phyloP scores from a whole-genome alignment of 345 rosid species.

The Litchi chinensis region DNA sequence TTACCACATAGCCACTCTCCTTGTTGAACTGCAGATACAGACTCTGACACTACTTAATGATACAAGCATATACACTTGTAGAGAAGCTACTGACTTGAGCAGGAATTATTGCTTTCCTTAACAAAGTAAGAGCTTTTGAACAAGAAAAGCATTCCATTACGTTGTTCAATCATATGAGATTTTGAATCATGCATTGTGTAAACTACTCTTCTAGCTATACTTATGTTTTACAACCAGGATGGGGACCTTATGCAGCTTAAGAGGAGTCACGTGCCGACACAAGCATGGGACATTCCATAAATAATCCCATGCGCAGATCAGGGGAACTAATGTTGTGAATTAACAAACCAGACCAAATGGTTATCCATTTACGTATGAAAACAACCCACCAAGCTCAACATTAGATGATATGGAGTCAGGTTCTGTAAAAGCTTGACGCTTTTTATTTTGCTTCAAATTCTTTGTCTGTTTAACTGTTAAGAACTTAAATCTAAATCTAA shows the following conservation, averaged over 20 bases:
- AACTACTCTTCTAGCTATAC: too few species aligned
- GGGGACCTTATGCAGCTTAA: slow-evolving; percentile 73
- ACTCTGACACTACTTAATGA: too few species aligned
- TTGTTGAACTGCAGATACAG: too few species aligned
- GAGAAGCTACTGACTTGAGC: too few species aligned
- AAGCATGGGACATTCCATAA: slow-evolving; percentile 20
- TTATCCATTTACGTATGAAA: neutral
- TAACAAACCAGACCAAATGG: slow-evolving; percentile 9
- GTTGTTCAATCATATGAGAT: too few species aligned
- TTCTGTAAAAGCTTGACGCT: neutral
- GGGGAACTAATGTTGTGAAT: slow-evolving; percentile 1
- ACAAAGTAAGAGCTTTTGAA: too few species aligned
- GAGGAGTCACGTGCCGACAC: slow-evolving; percentile 38
- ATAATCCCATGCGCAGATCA: slow-evolving; percentile 17
- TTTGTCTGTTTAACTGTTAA: neutral
- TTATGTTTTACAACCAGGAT: slow-evolving; percentile 32
- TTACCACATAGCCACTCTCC: too few species aligned
- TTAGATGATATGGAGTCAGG: slow-evolving; percentile 37
- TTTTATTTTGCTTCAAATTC: neutral
- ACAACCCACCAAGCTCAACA: neutral
- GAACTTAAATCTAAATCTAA: too few species aligned
- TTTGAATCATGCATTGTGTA: too few species aligned
- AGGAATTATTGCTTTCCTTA: too few species aligned
- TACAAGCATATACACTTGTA: too few species aligned
- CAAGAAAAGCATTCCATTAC: too few species aligned